A percentile compares a stretch with the other conserved stretches of the same genome.
Evolutionary conservation across 2,329 filamentous ascomycete species (phyloP).

Genomic region (Colletotrichum tamarilloi): DNA sequence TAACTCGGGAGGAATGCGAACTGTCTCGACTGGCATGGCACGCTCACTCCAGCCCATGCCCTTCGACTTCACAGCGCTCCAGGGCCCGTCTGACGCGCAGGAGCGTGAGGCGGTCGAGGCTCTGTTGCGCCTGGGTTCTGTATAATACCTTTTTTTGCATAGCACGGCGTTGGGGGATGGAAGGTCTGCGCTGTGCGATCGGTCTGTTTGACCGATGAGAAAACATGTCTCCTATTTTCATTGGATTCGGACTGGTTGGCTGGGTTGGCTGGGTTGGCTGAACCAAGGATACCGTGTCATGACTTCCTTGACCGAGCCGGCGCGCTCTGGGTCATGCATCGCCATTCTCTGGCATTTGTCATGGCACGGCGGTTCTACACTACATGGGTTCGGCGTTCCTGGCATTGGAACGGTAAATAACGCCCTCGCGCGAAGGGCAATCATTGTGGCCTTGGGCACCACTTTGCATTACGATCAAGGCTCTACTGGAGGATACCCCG

Average conservation of each 20-base stretch:
- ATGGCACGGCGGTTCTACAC: constrained; percentile 44
- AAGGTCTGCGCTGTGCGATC: constrained; percentile 27
- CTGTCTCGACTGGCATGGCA: constrained; percentile 66
- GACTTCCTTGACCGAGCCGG: constrained; percentile 44
- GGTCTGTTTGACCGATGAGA: constrained; percentile 23
- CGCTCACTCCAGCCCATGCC: constrained; percentile 62
- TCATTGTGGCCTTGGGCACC: constrained; percentile 32
- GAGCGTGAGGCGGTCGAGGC: constrained; percentile 87
- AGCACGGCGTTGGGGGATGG: constrained; percentile 58
- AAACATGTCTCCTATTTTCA: constrained; percentile 22
- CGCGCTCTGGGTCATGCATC: constrained; percentile 43
- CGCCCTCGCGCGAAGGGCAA: constrained; percentile 35
- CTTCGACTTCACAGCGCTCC: constrained; percentile 63
- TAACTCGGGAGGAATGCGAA: constrained; percentile 57
- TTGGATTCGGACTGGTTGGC: constrained; percentile 21
- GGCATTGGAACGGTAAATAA: constrained; percentile 30
- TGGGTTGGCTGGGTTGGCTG: constrained; percentile 34
- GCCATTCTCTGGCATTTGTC: constrained; percentile 36
- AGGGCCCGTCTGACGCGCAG: constrained; percentile 71
- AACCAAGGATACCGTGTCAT: constrained; percentile 46
- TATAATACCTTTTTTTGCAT: constrained; percentile 69
- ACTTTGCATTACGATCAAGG: constrained; percentile 34
- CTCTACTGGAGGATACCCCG: constrained; percentile 32
- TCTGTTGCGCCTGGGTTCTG: constrained; percentile 82
- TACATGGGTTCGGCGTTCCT: constrained; percentile 32